These are phyloP conservation scores for Russula griseocarnosa DNA, from an alignment of 768 basidiomycete species.

Conservation along the genomic window DNA sequence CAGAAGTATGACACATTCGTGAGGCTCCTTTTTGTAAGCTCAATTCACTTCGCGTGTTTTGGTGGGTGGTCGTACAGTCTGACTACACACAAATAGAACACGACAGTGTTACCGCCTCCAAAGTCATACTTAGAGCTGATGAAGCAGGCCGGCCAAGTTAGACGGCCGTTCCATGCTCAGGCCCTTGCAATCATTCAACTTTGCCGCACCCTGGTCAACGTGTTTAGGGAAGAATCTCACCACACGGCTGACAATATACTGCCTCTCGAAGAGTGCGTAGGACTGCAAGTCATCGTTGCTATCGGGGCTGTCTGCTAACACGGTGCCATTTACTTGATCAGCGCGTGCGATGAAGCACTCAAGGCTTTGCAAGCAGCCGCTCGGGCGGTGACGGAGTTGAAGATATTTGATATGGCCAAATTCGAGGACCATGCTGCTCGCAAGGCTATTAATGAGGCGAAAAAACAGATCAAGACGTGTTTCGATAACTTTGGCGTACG, in stretches of 20 bases:
- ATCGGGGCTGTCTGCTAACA: not conserved
- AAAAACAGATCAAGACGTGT: constrained; percentile 8
- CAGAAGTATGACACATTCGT: constrained; percentile 16
- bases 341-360: constrained; percentile 17
- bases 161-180: constrained; percentile 25
- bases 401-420: constrained; percentile 5
- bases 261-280: constrained; percentile 19
- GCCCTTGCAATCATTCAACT: constrained; percentile 17
- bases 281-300: not conserved
- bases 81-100: constrained; percentile 17
- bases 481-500: constrained; percentile 17
- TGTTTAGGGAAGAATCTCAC: constrained; percentile 11
- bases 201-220: constrained; percentile 19
- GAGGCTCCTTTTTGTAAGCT: constrained; percentile 14
- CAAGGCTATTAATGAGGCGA: not conserved
- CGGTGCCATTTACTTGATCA: not conserved
- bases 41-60: not conserved
- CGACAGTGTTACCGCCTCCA: constrained; percentile 11
- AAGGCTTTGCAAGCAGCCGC: constrained; percentile 8
- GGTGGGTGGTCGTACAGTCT: not conserved
- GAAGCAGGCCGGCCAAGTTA: constrained; percentile 20
- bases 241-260: constrained; percentile 12
- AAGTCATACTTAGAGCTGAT: constrained; percentile 19
- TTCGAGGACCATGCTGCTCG: constrained; percentile 16
- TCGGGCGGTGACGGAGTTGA: constrained; percentile 17